Evolutionary conservation across 352 stramenopile species (phyloP).

Genomic region (Thalassiosira livingstoniorum): DNA sequence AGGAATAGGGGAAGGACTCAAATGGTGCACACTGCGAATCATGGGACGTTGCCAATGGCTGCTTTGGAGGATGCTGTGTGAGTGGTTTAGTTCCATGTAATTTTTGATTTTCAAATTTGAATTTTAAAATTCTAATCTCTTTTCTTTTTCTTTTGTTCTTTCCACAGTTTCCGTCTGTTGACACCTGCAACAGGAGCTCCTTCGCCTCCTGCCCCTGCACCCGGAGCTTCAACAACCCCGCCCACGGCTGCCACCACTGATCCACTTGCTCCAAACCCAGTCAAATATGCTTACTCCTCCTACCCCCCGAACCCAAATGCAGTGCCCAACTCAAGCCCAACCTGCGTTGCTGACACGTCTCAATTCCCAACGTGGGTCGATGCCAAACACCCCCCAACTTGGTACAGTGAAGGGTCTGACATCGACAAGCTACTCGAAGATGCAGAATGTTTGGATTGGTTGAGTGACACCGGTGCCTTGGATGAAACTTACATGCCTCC

Average conservation of each 20-base stretch:
- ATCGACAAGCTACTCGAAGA: constrained; percentile 82
- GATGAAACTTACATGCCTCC: constrained; percentile 73
- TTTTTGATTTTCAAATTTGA: constrained; percentile 7
- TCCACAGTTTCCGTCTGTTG: constrained; percentile 75
- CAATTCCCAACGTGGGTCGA: constrained; percentile 77
- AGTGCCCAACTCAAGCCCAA: constrained; percentile 69
- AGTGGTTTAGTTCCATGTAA: constrained; percentile 37
- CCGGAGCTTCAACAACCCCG: constrained; percentile 17
- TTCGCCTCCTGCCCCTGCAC: constrained; percentile 11
- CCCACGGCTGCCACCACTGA: constrained; percentile 30
- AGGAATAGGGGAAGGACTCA: constrained; percentile 43
- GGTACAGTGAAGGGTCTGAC: constrained; percentile 81
- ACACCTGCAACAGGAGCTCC: constrained; percentile 60
- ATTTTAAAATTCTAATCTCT: constrained; percentile 8
- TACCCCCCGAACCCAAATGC: neutral
- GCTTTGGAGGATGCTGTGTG: constrained; percentile 84
- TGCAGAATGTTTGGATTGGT: constrained; percentile 78
- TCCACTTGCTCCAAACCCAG: constrained; percentile 56
- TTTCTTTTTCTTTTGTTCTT: constrained; percentile 11
- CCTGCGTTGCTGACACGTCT: constrained; percentile 71
- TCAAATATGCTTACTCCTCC: constrained; percentile 51
- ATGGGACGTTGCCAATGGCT: constrained; percentile 67
- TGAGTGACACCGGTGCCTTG: constrained; percentile 79
- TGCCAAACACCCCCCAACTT: constrained; percentile 77
- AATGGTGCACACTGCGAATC: constrained; percentile 55